These are phyloP conservation scores for Pisolithus thermaeus DNA, from an alignment of 1,284 basidiomycete genomes.

Conservation along the genomic window DNA sequence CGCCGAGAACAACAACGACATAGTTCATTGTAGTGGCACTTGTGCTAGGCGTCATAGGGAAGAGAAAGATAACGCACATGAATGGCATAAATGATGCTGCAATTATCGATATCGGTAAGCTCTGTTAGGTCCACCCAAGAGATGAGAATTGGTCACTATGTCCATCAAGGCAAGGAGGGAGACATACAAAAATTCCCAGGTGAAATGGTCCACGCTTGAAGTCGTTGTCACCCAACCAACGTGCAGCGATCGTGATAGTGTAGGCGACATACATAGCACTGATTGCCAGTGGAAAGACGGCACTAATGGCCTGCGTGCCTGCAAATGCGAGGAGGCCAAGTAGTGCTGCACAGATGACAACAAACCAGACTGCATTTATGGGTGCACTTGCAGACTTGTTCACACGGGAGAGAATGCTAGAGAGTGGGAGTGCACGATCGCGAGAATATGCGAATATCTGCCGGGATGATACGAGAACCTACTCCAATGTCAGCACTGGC, in stretches of 20 bases:
- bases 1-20: conserved; percentile 23
- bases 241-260: conserved; percentile 18
- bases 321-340: conserved; percentile 26
- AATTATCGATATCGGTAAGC: conserved; percentile 20
- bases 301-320: conserved; percentile 22
- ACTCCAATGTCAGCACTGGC: not conserved
- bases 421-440: conserved; percentile 23
- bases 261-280: conserved; percentile 19
- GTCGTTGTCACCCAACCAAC: conserved; percentile 22
- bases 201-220: conserved; percentile 30
- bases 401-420: conserved; percentile 18
- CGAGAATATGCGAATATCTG: conserved; percentile 62
- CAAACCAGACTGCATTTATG: conserved; percentile 29
- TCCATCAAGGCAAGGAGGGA: not conserved
- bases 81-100: conserved; percentile 25
- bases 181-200: conserved; percentile 25
- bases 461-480: conserved; percentile 39
- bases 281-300: conserved; percentile 23
- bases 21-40: conserved; percentile 25
- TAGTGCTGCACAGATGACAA: conserved; percentile 17
- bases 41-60: conserved; percentile 17
- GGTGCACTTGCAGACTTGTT: conserved; percentile 26
- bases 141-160: not conserved
- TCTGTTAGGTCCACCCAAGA: conserved; percentile 9
- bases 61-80: conserved; percentile 25